Percentiles rank a stretch among this genome's conserved stretches.
phyloP scores from a whole-genome alignment of 768 basidiomycete species.

The Mycena latifolia region DNA sequence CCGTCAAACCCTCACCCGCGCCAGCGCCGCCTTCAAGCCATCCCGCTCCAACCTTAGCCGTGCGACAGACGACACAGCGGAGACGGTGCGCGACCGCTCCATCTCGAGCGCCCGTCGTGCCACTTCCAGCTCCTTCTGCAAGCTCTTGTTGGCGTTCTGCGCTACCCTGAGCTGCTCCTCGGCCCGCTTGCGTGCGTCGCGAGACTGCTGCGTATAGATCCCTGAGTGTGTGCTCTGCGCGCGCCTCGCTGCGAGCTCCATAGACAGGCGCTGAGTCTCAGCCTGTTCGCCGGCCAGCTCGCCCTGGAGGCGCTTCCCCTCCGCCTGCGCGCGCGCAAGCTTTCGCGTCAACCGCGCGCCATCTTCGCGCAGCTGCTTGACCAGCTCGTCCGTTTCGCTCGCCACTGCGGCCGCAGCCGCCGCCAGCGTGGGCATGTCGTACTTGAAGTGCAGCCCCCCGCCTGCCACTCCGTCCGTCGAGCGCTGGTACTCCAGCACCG shows the following conservation, averaged over 20 bases:
- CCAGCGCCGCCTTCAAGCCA: not conserved
- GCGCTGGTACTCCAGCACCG: conserved; percentile 25
- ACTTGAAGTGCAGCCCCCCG: conserved; percentile 23
- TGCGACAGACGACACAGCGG: not conserved
- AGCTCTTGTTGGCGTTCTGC: not conserved
- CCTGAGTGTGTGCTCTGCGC: not conserved
- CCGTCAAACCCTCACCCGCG: conserved; percentile 1
- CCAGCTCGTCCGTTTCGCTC: not conserved
- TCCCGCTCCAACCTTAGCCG: conserved; percentile 23
- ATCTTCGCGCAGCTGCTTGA: conserved; percentile 16
- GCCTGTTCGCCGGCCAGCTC: conserved; percentile 3
- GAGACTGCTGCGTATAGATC: not conserved
- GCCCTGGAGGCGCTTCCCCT: not conserved
- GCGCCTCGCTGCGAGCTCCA: not conserved
- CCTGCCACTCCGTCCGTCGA: not conserved
- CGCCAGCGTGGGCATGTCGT: conserved; percentile 13
- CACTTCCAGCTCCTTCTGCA: conserved; percentile 1
- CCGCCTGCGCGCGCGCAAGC: conserved; percentile 15
- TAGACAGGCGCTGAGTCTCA: not conserved
- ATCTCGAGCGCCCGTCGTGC: conserved; percentile 2
- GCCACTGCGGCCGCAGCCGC: not conserved
- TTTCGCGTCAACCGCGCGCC: not conserved
- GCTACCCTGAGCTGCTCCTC: conserved; percentile 1
- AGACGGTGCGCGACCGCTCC: conserved; percentile 17
- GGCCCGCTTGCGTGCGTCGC: not conserved